Percentiles rank a stretch among this genome's conserved stretches.
Evolutionary conservation across 768 basidiomycete genomes (phyloP).

Genomic region (Auricularia cornea): DNA sequence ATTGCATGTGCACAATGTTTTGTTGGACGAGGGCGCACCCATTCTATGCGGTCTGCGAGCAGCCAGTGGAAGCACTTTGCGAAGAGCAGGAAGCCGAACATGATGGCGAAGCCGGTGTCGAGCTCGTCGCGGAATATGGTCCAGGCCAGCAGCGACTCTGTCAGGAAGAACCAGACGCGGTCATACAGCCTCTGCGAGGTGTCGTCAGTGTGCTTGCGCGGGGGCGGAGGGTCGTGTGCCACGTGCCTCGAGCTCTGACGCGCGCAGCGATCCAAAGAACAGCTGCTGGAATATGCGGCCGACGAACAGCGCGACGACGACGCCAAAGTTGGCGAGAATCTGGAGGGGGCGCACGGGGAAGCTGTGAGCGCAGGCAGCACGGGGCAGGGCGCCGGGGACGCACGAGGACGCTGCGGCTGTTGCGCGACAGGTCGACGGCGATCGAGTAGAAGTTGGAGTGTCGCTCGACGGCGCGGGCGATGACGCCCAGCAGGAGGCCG

Average conservation of each 20-base stretch:
- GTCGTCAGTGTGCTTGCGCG: background rate
- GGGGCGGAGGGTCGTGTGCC: background rate
- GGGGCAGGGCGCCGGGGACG: slow-evolving; percentile 15
- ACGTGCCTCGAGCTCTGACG: slow-evolving; percentile 86
- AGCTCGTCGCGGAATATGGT: slow-evolving; percentile 97
- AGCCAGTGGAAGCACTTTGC: slow-evolving; percentile 99
- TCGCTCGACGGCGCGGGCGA: slow-evolving; percentile 71
- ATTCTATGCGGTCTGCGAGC: slow-evolving; percentile 90
- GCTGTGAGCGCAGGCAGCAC: slow-evolving; percentile 5
- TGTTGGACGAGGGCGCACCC: slow-evolving; percentile 48
- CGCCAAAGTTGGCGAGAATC: slow-evolving; percentile 86
- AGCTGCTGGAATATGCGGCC: slow-evolving; percentile 75
- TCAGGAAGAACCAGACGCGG: slow-evolving; percentile 94
- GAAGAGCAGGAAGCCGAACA: slow-evolving; percentile 92
- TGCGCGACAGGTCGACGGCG: slow-evolving; percentile 85
- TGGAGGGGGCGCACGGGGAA: slow-evolving; percentile 24
- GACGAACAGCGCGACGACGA: slow-evolving; percentile 65
- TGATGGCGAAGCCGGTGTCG: slow-evolving; percentile 82
- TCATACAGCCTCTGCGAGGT: slow-evolving; percentile 81
- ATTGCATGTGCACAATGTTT: background rate
- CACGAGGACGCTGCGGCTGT: slow-evolving; percentile 88
- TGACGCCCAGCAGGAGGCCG: slow-evolving; percentile 58
- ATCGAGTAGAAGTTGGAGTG: slow-evolving; percentile 93
- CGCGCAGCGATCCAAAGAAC: slow-evolving; percentile 84
- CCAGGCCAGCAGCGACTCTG: slow-evolving; percentile 90